Percentiles rank a stretch among this genome's conserved stretches.
These are phyloP conservation scores for Prinsepia uniflora DNA, from an alignment of 306 rosid genomes.

Conservation along the genomic window DNA sequence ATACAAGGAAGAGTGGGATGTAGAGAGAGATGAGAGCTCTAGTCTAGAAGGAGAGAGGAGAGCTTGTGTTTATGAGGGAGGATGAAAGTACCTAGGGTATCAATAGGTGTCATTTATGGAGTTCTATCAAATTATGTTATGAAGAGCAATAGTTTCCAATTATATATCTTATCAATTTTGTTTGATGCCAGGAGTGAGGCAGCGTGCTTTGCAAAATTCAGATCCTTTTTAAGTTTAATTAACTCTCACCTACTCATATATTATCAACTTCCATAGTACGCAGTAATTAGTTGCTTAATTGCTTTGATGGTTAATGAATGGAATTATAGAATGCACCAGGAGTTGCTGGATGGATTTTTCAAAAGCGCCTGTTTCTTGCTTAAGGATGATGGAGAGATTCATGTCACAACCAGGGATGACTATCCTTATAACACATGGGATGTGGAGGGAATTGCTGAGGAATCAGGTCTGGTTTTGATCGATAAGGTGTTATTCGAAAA, in stretches of 20 bases:
- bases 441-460: constrained; percentile 11
- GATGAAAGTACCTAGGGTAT: too few relatives aligned
- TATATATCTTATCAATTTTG: not conserved
- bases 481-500: not conserved
- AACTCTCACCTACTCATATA: not conserved
- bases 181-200: not conserved
- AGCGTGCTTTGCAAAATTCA: not conserved
- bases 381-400: constrained; percentile 21
- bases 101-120: too few relatives aligned
- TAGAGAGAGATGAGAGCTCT: too few relatives aligned
- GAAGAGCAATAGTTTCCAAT: not conserved
- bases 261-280: not conserved
- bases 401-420: constrained; percentile 24
- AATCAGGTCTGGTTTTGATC: constrained; percentile 4
- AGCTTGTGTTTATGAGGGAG: too few relatives aligned
- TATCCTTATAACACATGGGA: constrained; percentile 27
- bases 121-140: not conserved
- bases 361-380: constrained; percentile 15
- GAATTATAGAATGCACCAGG: constrained; percentile 22
- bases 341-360: constrained; percentile 20
- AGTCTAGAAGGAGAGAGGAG: too few relatives aligned
- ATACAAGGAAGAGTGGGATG: too few relatives aligned
- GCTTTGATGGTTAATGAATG: not conserved
- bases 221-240: not conserved
- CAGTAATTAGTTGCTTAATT: not conserved